Conservation (phyloP, 1,139 yeast species). For the Hemisphaericaspora xylanilytica region DNA sequence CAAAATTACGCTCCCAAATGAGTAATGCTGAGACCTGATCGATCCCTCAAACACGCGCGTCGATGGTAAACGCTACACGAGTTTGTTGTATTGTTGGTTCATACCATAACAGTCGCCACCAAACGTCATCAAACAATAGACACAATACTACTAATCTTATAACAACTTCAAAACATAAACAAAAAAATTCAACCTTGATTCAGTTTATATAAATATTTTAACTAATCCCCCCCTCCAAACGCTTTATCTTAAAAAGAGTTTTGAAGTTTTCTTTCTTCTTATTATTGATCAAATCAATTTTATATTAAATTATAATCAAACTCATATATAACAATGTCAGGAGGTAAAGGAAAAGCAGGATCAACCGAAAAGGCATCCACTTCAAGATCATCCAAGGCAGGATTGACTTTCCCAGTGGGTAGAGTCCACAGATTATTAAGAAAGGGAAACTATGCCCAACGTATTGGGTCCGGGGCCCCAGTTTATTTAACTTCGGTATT, state of each 20-base stretch:
- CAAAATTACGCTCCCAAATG: constrained; percentile 3
- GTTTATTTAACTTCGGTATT: constrained; percentile 94
- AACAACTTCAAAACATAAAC: too few relatives aligned
- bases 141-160: too few relatives aligned
- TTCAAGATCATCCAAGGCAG: constrained; percentile 98
- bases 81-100: too few relatives aligned
- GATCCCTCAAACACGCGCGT: neutral
- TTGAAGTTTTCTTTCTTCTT: neutral
- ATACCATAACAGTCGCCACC: too few relatives aligned
- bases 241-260: too few relatives aligned
- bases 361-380: constrained; percentile 90
- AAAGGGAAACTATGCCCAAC: constrained; percentile 98
- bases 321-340: constrained; percentile 67
- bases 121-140: too few relatives aligned
- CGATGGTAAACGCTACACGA: neutral
- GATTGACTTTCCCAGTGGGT: constrained; percentile 99
- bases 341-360: constrained; percentile 99
- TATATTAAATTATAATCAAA: constrained; percentile 4
- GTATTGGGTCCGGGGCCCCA: constrained; percentile 99
- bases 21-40: constrained; percentile 3
- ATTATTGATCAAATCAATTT: constrained; percentile 3
- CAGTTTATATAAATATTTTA: too few relatives aligned
- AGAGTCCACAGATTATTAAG: constrained; percentile 97
- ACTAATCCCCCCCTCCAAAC: too few relatives aligned
- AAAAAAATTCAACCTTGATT: too few relatives aligned